Conservation (phyloP, 257 asterid species). For the Scutellaria barbata region DNA sequence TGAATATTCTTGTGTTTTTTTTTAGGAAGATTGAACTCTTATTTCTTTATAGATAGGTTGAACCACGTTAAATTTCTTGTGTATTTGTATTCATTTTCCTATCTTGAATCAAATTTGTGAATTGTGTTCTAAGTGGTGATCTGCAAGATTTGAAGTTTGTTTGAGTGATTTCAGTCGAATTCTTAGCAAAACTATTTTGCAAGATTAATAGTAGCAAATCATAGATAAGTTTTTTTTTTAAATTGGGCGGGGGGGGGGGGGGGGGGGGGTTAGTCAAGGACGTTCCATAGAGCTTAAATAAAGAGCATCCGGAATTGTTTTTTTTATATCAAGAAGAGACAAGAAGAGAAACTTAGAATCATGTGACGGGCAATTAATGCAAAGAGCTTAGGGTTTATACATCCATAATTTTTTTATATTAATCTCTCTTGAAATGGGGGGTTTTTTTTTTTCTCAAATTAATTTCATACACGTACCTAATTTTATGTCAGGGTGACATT, state of each 20-base stretch:
- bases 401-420: conserved; percentile 36
- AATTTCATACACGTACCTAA: conserved; percentile 14
- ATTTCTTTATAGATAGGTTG: no score
- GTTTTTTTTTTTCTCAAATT: neutral
- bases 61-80: no score
- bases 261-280: neutral
- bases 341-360: conserved; percentile 43
- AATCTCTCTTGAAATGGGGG: conserved; percentile 41
- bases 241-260: neutral
- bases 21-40: no score
- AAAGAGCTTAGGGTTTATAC: conserved; percentile 43
- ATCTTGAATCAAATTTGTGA: no score
- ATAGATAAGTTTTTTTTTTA: neutral
- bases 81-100: no score
- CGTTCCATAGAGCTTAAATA: conserved; percentile 23
- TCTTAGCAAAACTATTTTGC: no score
- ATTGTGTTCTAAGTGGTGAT: no score
- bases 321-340: conserved; percentile 40
- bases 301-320: conserved; percentile 31
- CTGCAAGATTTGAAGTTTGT: no score
- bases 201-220: no score
- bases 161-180: no score
- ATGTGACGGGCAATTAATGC: conserved; percentile 54
- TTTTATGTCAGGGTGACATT: conserved; percentile 37
- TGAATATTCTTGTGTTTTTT: no score